Evolutionary conservation across 2,329 filamentous ascomycete genomes (phyloP).

Genomic region (Phaeosphaeriaceae sp.): DNA sequence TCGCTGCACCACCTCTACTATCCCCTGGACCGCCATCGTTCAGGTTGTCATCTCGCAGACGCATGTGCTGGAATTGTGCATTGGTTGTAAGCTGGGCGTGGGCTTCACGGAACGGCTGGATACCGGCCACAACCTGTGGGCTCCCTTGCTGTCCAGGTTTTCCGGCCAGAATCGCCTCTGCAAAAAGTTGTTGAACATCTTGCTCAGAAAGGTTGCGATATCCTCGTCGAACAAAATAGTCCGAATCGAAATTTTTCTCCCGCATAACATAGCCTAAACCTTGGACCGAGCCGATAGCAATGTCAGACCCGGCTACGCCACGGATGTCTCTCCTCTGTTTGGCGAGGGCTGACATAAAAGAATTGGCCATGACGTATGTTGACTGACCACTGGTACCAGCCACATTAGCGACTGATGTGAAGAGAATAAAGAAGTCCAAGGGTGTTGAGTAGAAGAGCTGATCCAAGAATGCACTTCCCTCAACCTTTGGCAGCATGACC

Average conservation of each 20-base stretch:
- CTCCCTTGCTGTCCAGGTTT: conserved; percentile 3
- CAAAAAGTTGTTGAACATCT: conserved; percentile 22
- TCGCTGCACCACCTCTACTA: not conserved
- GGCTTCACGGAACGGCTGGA: not conserved
- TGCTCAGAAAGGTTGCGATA: conserved; percentile 15
- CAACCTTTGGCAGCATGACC: too few species aligned
- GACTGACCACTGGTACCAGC: too few species aligned
- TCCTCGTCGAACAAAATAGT: conserved; percentile 5
- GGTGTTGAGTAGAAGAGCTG: too few species aligned
- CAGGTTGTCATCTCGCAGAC: conserved; percentile 2
- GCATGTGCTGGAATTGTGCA: conserved; percentile 7
- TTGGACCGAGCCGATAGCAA: too few species aligned
- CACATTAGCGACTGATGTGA: too few species aligned
- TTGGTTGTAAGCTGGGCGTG: conserved; percentile 3
- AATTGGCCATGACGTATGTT: too few species aligned
- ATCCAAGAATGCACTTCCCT: too few species aligned
- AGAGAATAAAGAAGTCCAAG: too few species aligned
- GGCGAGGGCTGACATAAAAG: too few species aligned
- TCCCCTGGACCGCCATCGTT: not conserved
- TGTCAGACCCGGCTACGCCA: too few species aligned
- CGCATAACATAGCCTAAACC: not conserved
- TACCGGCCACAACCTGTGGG: not conserved
- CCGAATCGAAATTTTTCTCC: not conserved
- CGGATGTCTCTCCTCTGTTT: too few species aligned
- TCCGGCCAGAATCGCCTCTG: conserved; percentile 16